Evolutionary conservation across 1,139 yeast genomes (phyloP).

Genomic region (Diutina neorugosa): DNA sequence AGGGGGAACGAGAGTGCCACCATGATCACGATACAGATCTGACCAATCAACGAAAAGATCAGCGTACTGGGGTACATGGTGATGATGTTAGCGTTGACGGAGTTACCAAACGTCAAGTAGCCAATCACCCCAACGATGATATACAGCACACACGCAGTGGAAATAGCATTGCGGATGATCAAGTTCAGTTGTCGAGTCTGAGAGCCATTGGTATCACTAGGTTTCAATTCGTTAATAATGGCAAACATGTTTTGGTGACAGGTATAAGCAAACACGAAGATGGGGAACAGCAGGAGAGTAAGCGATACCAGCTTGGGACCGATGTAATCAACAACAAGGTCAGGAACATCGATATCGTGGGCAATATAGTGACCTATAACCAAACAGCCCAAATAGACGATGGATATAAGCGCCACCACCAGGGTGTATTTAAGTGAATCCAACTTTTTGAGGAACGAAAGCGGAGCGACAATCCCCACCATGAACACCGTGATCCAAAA

Average conservation of each 20-base stretch:
- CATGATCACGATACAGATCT: slow-evolving; percentile 57
- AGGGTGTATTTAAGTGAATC: slow-evolving; percentile 85
- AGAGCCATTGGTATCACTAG: slow-evolving; percentile 24
- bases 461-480: slow-evolving; percentile 51
- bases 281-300: slow-evolving; percentile 55
- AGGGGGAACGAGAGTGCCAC: slow-evolving; percentile 62
- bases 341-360: slow-evolving; percentile 18
- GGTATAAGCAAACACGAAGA: slow-evolving; percentile 86
- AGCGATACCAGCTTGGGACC: slow-evolving; percentile 28
- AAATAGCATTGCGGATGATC: slow-evolving; percentile 44
- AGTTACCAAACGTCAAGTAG: slow-evolving; percentile 74
- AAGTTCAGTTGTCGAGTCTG: slow-evolving; percentile 40
- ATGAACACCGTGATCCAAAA: slow-evolving; percentile 63
- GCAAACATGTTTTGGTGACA: slow-evolving; percentile 94
- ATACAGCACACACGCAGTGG: slow-evolving; percentile 51
- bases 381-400: slow-evolving; percentile 65
- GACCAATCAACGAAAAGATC: slow-evolving; percentile 49
- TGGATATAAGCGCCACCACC: slow-evolving; percentile 69
- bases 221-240: slow-evolving; percentile 60
- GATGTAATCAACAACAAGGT: slow-evolving; percentile 13
- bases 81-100: slow-evolving; percentile 57
- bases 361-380: slow-evolving; percentile 53
- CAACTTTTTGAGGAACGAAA: slow-evolving; percentile 59
- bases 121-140: slow-evolving; percentile 71
- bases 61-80: slow-evolving; percentile 55